Base-by-base conservation (phyloP, 2,329 filamentous ascomycete species). In the Aspergillus cejpii region DNA sequence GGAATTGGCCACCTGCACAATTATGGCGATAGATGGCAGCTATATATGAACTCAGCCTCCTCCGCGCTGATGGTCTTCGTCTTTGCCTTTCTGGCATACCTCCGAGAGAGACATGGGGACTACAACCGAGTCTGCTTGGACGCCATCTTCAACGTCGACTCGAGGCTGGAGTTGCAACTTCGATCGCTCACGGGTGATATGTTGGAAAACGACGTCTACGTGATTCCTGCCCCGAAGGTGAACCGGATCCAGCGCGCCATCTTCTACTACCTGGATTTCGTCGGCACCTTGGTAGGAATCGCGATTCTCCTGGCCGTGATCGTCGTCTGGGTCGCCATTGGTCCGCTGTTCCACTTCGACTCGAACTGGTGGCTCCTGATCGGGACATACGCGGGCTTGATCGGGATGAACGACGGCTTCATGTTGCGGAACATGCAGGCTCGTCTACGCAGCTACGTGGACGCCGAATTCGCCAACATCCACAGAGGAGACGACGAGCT, bases 331-430 rank as follows among this genome's bases (percentile, higher is more conserved):
- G 28, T 71, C 10, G 53, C 59, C 10, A 58, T 70, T 6, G 71
- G 70, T 1, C 63, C 64, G 7, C 28, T 57, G 2, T 59, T 73
- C 45, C 33, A 57, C 4, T 73, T 69, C 51, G 58, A 63, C 46
- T 53, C 62, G 45, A 72, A 72, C 55, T 73, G 70, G 71, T 72
- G 66, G 64, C 61, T 73, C 1, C 60, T 73, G 23, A 72, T 73
- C 40, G 71, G 71, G 17, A 73, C 71, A 1, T 74, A 72, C 48
- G 69, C 70, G 0, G 70, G 71, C 4, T 61, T 74, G 3, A 56
- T 73, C 36, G 70, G 70, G 1, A 65, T 72, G 44, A 59, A 67
- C 27, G 70, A 73, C 48, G 66, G 68, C 15, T 73, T 73, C 47
- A 61, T 73, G 11, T 61, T 73, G 17, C 65, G 68, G 28, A 72